Evolutionary conservation across 2,329 filamentous ascomycete genomes (phyloP).

Genomic region (Lasiodiplodia citricola): DNA sequence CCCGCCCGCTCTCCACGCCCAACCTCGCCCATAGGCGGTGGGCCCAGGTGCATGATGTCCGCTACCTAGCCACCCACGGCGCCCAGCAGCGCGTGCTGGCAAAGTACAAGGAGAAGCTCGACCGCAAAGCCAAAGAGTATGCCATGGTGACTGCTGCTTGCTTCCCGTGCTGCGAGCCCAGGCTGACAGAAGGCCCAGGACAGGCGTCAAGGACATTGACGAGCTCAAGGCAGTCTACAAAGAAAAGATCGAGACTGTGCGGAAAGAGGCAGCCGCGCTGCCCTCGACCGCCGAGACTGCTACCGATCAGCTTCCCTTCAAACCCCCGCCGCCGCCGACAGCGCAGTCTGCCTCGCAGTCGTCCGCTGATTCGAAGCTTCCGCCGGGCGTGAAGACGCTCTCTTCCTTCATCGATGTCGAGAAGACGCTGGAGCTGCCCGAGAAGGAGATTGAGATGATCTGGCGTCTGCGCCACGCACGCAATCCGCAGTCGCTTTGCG

Average conservation of each 20-base stretch:
- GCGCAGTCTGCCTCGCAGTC: constrained; percentile 32
- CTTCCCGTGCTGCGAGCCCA: constrained; percentile 4
- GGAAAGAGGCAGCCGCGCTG: constrained; percentile 66
- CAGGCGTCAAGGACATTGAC: constrained; percentile 72
- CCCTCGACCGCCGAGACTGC: constrained; percentile 47
- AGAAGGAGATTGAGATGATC: constrained; percentile 81
- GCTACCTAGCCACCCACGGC: constrained; percentile 82
- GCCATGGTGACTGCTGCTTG: neutral
- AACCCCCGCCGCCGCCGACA: constrained; percentile 31
- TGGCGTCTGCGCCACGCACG: constrained; percentile 88
- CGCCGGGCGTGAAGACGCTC: constrained; percentile 66
- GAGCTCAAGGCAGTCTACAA: constrained; percentile 82
- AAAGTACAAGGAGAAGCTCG: constrained; percentile 86
- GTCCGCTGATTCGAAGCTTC: constrained; percentile 37
- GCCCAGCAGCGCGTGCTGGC: constrained; percentile 72
- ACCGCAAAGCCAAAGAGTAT: constrained; percentile 75
- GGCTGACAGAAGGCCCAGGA: constrained; percentile 37
- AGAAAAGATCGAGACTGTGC: constrained; percentile 77
- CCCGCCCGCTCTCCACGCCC: constrained; percentile 13
- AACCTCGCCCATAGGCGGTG: constrained; percentile 73
- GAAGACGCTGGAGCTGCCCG: constrained; percentile 74
- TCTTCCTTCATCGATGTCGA: constrained; percentile 76
- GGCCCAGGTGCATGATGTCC: constrained; percentile 91
- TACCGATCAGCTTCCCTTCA: constrained; percentile 35
- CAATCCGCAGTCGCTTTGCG: constrained; percentile 78